Evolutionary conservation across 78 protist genomes (phyloP).

Genomic region (Dictyostelium intermedium): DNA sequence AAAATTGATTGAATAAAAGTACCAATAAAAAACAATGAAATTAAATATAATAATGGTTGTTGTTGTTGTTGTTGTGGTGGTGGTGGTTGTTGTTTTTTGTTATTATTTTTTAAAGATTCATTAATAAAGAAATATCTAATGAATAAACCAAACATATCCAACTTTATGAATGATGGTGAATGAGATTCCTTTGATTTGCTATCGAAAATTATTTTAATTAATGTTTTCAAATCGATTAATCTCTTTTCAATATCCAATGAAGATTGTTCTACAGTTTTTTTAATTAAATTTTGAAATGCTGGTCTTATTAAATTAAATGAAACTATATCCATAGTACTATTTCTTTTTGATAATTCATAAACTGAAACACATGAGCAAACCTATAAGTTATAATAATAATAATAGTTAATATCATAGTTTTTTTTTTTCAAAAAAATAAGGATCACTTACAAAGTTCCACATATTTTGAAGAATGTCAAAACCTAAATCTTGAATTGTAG

Average conservation of each 20-base stretch:
- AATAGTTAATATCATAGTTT: neutral
- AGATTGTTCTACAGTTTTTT: neutral
- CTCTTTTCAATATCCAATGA: neutral
- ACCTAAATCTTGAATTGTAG: neutral
- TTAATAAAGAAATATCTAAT: neutral
- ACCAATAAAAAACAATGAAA: slow-evolving; percentile 4
- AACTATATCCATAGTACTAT: neutral
- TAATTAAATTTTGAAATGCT: slow-evolving; percentile 3
- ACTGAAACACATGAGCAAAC: neutral
- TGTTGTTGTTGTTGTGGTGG: neutral
- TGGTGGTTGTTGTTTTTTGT: too few species aligned
- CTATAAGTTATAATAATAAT: neutral
- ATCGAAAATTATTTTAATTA: neutral
- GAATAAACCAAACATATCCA: slow-evolving; percentile 32
- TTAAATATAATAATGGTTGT: neutral
- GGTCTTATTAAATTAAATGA: neutral
- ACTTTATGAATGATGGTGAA: neutral
- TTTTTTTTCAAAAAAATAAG: neutral
- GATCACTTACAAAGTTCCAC: neutral
- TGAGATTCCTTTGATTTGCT: neutral
- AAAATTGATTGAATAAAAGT: slow-evolving; percentile 12
- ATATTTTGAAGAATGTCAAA: neutral
- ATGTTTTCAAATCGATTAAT: neutral
- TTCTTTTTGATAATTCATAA: slow-evolving; percentile 17
- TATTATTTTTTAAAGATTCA: neutral